These are phyloP conservation scores for Saccharomycopsis javanensis DNA, from an alignment of 805 yeast species.

Conservation along the genomic window DNA sequence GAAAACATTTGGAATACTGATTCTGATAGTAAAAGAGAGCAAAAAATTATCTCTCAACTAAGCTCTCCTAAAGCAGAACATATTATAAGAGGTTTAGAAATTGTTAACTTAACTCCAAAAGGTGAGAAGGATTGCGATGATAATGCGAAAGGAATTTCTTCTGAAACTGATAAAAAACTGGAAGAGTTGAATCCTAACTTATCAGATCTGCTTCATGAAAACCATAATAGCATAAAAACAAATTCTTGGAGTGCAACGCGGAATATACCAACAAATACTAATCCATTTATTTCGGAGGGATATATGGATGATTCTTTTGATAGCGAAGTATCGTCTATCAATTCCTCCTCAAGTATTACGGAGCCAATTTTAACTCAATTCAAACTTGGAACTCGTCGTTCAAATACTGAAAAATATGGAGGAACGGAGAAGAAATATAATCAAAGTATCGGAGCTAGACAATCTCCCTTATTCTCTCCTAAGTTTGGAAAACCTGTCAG, in stretches of 20 bases:
- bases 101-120: too few relatives aligned
- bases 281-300: not conserved
- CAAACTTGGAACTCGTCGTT: not conserved
- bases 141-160: too few relatives aligned
- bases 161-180: too few relatives aligned
- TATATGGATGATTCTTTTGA: not conserved
- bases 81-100: too few relatives aligned
- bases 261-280: not conserved
- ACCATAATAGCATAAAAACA: not conserved
- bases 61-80: too few relatives aligned
- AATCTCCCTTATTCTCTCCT: constrained; percentile 6
- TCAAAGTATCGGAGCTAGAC: not conserved
- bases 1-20: too few relatives aligned
- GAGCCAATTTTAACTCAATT: not conserved
- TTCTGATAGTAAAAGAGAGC: too few relatives aligned
- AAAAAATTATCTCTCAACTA: too few relatives aligned
- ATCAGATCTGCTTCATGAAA: too few relatives aligned
- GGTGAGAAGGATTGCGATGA: too few relatives aligned
- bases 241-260: not conserved
- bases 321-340: not conserved
- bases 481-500: constrained; percentile 9
- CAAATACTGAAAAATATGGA: not conserved
- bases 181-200: too few relatives aligned
- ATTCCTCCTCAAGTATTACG: not conserved
- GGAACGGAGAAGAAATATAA: not conserved